Evolutionary conservation across 2,329 filamentous ascomycete species (phyloP), one percentile per base, ranked within the genome.

Genomic region (Aspergillus sp.): DNA sequence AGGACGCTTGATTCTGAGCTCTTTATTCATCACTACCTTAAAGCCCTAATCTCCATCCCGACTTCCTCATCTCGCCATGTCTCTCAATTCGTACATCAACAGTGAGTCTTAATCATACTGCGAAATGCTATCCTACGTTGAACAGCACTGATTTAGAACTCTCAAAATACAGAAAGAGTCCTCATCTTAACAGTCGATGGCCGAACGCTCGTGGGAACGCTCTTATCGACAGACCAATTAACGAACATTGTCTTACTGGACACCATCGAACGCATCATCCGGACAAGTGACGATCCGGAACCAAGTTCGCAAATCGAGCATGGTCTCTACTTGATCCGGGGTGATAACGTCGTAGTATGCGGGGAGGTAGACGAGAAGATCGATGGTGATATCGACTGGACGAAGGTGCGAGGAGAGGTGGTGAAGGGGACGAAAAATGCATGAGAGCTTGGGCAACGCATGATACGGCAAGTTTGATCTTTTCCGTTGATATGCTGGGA

Each of bases 181-280:
- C 78, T 90, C 48, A 85, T 97, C 61, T 80, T 97, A 53, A 97
- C 93, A 29, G 85, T 88, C 57, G 93, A 97, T 70, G 93, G 91
- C 44, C 84, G 91, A 59, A 94, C 88, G 41, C 73, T 91, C 26
- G 78, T 88, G 51, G 93, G 93, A 49, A 90, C 78, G 2, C 81
- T 98, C 45, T 75, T 91, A 42, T 88, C 86, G 40, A 89, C 85
- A 64, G 93, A 98, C 68, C 84, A 95, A 69, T 82, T 85, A 60
- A 97, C 93, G 56, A 98, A 98, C 69, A 73, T 98, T 52, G 89
- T 97, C 28, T 78, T 98, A 8, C 80, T 82, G 55, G 77, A 87
- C 54, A 88, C 91, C 3, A 74, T 89, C 51, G 93, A 98, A 69
- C 86, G 93, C 55, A 86, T 96, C 52, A 95, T 98, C 59, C 85